phyloP scores from a whole-genome alignment of 257 asterid genomes.

The Solanum sejunctum region DNA sequence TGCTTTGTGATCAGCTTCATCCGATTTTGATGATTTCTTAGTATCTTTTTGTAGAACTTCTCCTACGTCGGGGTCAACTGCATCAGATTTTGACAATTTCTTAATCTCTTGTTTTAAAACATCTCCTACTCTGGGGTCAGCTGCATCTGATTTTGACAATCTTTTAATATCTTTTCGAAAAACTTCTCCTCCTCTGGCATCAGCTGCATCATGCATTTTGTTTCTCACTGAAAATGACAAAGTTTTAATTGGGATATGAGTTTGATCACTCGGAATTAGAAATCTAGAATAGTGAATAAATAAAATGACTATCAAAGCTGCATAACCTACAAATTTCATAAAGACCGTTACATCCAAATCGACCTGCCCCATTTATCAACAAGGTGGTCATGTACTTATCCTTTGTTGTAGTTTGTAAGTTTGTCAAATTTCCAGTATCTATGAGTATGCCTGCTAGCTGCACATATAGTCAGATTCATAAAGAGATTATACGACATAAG shows the following conservation, averaged over 20 bases:
- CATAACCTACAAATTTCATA: conserved; percentile 49
- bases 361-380: conserved; percentile 78
- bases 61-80: conserved; percentile 14
- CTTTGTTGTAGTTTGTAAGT: conserved; percentile 36
- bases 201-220: conserved; percentile 22
- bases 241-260: neutral
- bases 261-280: neutral
- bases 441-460: conserved; percentile 79
- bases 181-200: neutral
- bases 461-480: neutral
- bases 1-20: conserved; percentile 19
- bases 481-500: neutral
- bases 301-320: neutral
- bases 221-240: conserved; percentile 39
- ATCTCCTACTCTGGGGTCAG: conserved; percentile 25
- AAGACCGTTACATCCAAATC: conserved; percentile 71
- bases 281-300: neutral
- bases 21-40: conserved; percentile 44
- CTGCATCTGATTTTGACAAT: neutral
- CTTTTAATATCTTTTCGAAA: neutral
- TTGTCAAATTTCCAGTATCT: conserved; percentile 66
- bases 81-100: conserved; percentile 48
- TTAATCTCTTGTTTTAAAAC: conserved; percentile 8
- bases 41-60: conserved; percentile 18
- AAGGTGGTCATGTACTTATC: conserved; percentile 75